Evolutionary conservation across 2,329 filamentous ascomycete genomes (phyloP), one percentile per base, ranked within the genome.

Genomic region (Pseudogymnoascus sp.): DNA sequence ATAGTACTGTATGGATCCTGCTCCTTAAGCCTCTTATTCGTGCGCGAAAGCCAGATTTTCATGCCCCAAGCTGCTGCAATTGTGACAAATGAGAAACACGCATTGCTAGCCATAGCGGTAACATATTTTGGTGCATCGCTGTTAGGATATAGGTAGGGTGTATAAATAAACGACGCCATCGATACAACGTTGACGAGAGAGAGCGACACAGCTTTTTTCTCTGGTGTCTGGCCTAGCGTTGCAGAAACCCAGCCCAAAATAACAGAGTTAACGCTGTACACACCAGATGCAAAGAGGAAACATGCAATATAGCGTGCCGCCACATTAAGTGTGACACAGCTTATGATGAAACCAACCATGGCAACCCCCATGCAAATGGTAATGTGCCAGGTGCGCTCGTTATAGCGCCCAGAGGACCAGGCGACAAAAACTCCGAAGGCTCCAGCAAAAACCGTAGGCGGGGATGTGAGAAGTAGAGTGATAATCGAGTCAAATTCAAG

Each of bases 381-480:
- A 4, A 74, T 69, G 29, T 75, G 74, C 68, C 71, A 74, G 8
- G 73, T 74, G 11, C 73, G 68, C 59, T 74, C 72, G 40, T 74
- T 71, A 63, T 73, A 70, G 7, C 69, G 69, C 2, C 73, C 76
- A 3, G 75, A 75, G 29, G 71, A 75, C 69, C 73, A 76, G 5
- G 72, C 75, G 21, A 74, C 71, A 11, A 72, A 66, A 40, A 78
- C 73, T 29, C 74, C 74, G 24, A 72, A 71, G 4, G 68, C 71
- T 5, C 74, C 74, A 0, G 76, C 75, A 44, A 74, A 65, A 7
- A 75, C 64, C 61, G 74, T 77, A 1, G 76, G 76, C 1, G 76
- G 76, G 29, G 71, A 72, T 10, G 75, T 78, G 13, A 79, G 72
- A 2, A 75, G 73, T 2, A 78, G 70, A 1, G 76, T 77, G 35